Percentiles rank a stretch among this genome's conserved stretches.
Evolutionary conservation across 345 rosid species (phyloP).

Genomic region (Punica granatum): DNA sequence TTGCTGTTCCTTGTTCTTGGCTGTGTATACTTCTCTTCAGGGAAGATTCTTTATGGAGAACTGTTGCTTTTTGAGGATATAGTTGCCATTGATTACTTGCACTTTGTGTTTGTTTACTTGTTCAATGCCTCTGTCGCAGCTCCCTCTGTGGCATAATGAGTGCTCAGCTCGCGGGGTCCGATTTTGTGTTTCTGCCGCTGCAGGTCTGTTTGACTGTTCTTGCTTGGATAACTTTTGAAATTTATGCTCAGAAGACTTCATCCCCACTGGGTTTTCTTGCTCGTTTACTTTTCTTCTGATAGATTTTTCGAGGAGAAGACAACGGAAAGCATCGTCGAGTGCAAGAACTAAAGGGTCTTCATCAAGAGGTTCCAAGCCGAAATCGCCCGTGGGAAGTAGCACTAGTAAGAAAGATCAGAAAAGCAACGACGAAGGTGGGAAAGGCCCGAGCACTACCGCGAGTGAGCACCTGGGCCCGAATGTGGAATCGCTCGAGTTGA

Average conservation of each 20-base stretch:
- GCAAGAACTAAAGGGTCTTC: slow-evolving; percentile 39
- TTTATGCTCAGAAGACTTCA: not conserved
- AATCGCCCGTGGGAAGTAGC: slow-evolving; percentile 36
- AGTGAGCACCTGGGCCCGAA: slow-evolving; percentile 16
- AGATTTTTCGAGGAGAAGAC: slow-evolving; percentile 74
- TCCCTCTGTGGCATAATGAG: slow-evolving; percentile 25
- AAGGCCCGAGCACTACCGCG: slow-evolving; percentile 19
- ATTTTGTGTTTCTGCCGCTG: slow-evolving; percentile 33
- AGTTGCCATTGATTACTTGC: not conserved
- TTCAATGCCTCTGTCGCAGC: slow-evolving; percentile 20
- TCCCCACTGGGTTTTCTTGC: not conserved
- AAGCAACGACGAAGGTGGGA: slow-evolving; percentile 36
- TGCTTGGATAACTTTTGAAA: not conserved
- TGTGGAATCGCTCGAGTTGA: slow-evolving; percentile 18
- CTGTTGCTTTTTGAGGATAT: not conserved
- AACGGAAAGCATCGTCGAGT: slow-evolving; percentile 30
- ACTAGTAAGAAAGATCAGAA: slow-evolving; percentile 37
- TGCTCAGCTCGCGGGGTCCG: slow-evolving; percentile 21
- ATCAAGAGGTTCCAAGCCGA: slow-evolving; percentile 44
- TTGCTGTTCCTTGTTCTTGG: not conserved
- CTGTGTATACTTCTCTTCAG: not conserved
- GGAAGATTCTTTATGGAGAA: not conserved
- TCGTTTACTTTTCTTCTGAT: slow-evolving; percentile 6
- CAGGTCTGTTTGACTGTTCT: slow-evolving; percentile 9
- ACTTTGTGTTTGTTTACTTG: not conserved